phyloP scores from a whole-genome alignment of 495 filamentous ascomycete species.

The Gamarada debralockiae region DNA sequence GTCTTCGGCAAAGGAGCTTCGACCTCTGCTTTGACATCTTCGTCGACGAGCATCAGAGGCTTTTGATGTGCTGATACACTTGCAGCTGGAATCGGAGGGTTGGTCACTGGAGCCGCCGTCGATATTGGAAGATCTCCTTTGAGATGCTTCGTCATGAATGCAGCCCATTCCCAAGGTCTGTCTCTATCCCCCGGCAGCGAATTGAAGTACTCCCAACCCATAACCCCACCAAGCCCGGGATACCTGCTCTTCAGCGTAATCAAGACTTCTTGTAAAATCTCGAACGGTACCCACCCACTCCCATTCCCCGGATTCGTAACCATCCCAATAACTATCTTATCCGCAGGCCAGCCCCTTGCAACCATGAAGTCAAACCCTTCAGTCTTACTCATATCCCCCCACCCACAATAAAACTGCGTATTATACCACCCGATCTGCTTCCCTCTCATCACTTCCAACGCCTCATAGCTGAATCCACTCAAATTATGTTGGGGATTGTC shows the following conservation, averaged over 20 bases:
- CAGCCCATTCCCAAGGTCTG: constrained; percentile 56
- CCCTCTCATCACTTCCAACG: constrained; percentile 61
- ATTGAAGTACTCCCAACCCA: constrained; percentile 90
- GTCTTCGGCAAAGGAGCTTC: constrained; percentile 23
- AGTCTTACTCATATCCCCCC: constrained; percentile 58
- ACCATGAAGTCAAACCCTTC: constrained; percentile 62
- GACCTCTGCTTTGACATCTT: constrained; percentile 5
- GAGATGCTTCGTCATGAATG: constrained; percentile 35
- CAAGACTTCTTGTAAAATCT: constrained; percentile 41
- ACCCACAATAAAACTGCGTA: constrained; percentile 81
- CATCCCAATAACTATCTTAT: constrained; percentile 67
- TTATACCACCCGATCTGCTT: constrained; percentile 76
- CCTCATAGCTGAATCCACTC: constrained; percentile 70
- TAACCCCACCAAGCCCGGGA: constrained; percentile 68
- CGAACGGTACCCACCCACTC: constrained; percentile 50
- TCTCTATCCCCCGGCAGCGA: constrained; percentile 37
- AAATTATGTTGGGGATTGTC: constrained; percentile 49
- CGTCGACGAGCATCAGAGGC: constrained; percentile 12
- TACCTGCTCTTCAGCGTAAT: constrained; percentile 29
- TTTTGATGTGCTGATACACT: background rate
- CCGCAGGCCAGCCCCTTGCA: constrained; percentile 56
- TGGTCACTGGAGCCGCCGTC: background rate
- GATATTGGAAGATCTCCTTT: constrained; percentile 6
- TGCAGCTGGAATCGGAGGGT: background rate
- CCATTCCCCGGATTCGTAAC: constrained; percentile 69